phyloP scores from a whole-genome alignment of 164 flowering plant genomes.

The Stephania japonica region DNA sequence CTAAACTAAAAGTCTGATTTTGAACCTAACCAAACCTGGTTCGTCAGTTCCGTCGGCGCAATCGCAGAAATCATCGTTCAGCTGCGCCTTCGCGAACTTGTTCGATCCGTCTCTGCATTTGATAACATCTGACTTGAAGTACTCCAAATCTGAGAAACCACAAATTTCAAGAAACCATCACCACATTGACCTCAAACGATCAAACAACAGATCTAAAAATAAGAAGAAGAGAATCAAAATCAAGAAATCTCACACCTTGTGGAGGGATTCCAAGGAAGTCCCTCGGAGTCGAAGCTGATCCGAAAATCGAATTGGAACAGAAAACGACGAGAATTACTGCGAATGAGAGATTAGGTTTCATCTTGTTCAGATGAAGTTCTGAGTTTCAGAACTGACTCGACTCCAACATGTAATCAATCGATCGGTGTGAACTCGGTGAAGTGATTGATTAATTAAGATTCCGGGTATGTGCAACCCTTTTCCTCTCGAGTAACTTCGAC shows the following conservation, averaged over 20 bases:
- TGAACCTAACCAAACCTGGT: slow-evolving; percentile 43
- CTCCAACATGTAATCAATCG: neutral
- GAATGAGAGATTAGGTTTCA: neutral
- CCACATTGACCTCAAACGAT: neutral
- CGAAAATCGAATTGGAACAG: slow-evolving; percentile 11
- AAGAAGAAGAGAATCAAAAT: neutral
- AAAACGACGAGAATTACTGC: neutral
- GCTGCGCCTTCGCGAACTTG: slow-evolving; percentile 55
- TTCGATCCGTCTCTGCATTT: slow-evolving; percentile 83
- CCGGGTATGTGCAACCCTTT: too few species aligned
- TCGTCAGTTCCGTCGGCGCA: slow-evolving; percentile 90
- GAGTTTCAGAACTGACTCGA: neutral
- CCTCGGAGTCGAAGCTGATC: slow-evolving; percentile 32
- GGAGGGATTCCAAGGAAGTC: slow-evolving; percentile 57
- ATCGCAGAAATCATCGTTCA: slow-evolving; percentile 88
- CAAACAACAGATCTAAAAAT: neutral
- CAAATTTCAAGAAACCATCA: neutral
- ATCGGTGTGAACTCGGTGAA: too few species aligned
- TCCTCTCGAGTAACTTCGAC: too few species aligned
- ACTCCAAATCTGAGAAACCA: slow-evolving; percentile 45
- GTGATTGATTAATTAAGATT: too few species aligned
- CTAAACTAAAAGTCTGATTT: neutral
- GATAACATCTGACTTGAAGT: slow-evolving; percentile 46
- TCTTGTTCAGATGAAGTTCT: neutral
- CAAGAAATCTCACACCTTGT: slow-evolving; percentile 34